Percentiles rank a stretch among this genome's conserved stretches.
phyloP scores from a whole-genome alignment of 139 green algal species.

The Chlorella vulgaris region DNA sequence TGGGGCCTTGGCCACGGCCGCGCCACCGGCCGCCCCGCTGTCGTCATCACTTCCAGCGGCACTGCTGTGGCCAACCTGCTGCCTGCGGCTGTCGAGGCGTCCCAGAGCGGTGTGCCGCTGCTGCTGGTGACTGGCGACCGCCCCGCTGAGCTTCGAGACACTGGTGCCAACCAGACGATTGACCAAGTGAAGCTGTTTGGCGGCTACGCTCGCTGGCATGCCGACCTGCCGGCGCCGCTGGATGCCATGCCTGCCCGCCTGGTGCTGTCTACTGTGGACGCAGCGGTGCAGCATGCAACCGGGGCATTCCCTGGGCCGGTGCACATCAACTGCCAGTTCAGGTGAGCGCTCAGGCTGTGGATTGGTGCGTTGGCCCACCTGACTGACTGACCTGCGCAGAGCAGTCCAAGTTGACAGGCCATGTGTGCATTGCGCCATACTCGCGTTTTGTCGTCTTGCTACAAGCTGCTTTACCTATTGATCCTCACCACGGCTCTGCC shows the following conservation, averaged over 20 bases:
- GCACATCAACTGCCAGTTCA: conserved; percentile 95
- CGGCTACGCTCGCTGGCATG: conserved; percentile 77
- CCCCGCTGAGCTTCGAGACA: conserved; percentile 89
- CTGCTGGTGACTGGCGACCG: conserved; percentile 95
- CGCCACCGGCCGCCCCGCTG: conserved; percentile 43
- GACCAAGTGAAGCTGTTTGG: conserved; percentile 97
- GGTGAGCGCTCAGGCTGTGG: conserved; percentile 41
- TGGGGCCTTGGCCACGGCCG: conserved; percentile 88
- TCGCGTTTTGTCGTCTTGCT: no score
- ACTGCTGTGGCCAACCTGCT: conserved; percentile 98
- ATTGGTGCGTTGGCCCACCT: no score
- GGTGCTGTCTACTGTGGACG: conserved; percentile 73
- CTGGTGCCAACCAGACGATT: conserved; percentile 95
- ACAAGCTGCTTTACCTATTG: no score
- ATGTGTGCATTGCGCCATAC: no score
- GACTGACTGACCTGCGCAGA: no score
- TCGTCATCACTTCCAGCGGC: conserved; percentile 82
- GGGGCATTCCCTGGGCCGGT: conserved; percentile 77
- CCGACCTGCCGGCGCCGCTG: conserved; percentile 77
- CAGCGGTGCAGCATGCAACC: conserved; percentile 54
- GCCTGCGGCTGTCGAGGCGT: conserved; percentile 92
- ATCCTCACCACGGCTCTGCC: neutral
- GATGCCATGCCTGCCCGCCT: conserved; percentile 57
- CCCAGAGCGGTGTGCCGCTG: conserved; percentile 79
- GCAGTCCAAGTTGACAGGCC: no score